These are phyloP conservation scores for Fusarium armeniacum DNA, from an alignment of 2,329 filamentous ascomycete species.

Conservation along the genomic window DNA sequence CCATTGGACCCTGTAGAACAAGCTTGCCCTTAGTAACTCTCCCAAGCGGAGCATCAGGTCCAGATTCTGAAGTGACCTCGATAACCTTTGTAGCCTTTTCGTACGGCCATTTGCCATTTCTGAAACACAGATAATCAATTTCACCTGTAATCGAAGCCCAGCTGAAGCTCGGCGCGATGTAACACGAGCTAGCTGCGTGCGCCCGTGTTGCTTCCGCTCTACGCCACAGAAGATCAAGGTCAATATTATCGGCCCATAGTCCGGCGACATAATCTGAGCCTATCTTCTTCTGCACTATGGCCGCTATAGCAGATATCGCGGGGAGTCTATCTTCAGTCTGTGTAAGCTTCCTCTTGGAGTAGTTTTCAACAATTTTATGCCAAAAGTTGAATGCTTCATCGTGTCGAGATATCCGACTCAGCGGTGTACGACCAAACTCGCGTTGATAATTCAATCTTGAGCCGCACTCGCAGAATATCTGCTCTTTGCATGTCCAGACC, in stretches of 20 bases:
- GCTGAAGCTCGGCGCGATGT: slow-evolving; percentile 45
- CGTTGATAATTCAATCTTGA: slow-evolving; percentile 45
- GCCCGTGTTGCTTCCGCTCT: slow-evolving; percentile 10
- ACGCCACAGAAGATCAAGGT: slow-evolving; percentile 45
- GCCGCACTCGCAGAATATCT: slow-evolving; percentile 46
- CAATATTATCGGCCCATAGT: slow-evolving; percentile 49
- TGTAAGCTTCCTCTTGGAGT: slow-evolving; percentile 46
- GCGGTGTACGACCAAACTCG: slow-evolving; percentile 39
- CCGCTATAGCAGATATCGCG: slow-evolving; percentile 51
- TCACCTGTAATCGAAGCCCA: slow-evolving; percentile 47
- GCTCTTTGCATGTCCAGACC: slow-evolving; percentile 39
- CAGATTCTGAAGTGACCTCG: slow-evolving; percentile 9
- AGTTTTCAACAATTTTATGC: slow-evolving; percentile 51
- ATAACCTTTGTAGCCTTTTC: slow-evolving; percentile 27
- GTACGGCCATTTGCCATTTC: slow-evolving; percentile 39
- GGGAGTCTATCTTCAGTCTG: slow-evolving; percentile 48
- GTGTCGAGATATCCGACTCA: slow-evolving; percentile 29
- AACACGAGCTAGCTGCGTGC: slow-evolving; percentile 11
- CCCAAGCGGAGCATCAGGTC: slow-evolving; percentile 32
- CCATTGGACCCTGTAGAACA: slow-evolving; percentile 25
- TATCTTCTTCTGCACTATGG: slow-evolving; percentile 39
- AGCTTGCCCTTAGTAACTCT: slow-evolving; percentile 27
- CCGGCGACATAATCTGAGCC: slow-evolving; percentile 50
- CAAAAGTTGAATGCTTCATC: slow-evolving; percentile 48
- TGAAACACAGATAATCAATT: slow-evolving; percentile 47